Conservation (phyloP, 352 stramenopile species). For the Phytophthora melonis region DNA sequence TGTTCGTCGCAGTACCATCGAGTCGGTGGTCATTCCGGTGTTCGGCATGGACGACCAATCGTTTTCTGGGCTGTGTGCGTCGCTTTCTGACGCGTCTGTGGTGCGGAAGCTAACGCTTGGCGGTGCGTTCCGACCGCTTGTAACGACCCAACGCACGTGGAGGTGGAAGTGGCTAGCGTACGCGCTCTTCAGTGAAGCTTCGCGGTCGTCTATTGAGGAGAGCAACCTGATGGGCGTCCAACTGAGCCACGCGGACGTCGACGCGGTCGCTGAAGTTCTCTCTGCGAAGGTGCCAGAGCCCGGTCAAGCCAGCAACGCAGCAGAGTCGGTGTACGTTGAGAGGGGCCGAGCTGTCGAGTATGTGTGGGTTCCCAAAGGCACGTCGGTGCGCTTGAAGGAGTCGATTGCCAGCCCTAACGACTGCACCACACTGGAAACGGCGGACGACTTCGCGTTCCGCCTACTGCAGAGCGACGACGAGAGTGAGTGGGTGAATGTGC, state of each 20-base stretch:
- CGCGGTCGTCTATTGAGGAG: slow-evolving; percentile 39
- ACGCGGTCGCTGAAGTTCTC: slow-evolving; percentile 33
- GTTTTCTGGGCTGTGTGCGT: slow-evolving; percentile 33
- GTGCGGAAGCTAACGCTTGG: slow-evolving; percentile 35
- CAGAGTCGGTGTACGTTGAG: slow-evolving; percentile 20
- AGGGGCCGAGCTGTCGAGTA: slow-evolving; percentile 13
- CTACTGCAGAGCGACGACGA: slow-evolving; percentile 34
- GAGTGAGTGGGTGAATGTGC: slow-evolving; percentile 39
- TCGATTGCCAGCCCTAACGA: slow-evolving; percentile 25
- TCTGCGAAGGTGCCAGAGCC: slow-evolving; percentile 30
- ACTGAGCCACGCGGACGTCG: slow-evolving; percentile 26
- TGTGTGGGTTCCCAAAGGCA: slow-evolving; percentile 23
- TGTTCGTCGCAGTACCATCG: slow-evolving; percentile 22
- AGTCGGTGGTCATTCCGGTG: slow-evolving; percentile 41
- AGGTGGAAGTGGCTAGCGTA: slow-evolving; percentile 43
- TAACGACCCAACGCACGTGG: slow-evolving; percentile 25
- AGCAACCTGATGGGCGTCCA: slow-evolving; percentile 34
- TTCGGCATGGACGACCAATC: slow-evolving; percentile 37
- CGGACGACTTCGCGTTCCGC: slow-evolving; percentile 29
- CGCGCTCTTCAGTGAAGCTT: slow-evolving; percentile 33
- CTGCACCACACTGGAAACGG: slow-evolving; percentile 25
- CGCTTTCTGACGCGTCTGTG: slow-evolving; percentile 21
- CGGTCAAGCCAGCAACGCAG: slow-evolving; percentile 4
- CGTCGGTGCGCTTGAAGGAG: slow-evolving; percentile 22
- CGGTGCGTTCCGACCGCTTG: slow-evolving; percentile 30